phyloP scores from a whole-genome alignment of 345 rosid genomes.

The Rhodamnia argentea region DNA sequence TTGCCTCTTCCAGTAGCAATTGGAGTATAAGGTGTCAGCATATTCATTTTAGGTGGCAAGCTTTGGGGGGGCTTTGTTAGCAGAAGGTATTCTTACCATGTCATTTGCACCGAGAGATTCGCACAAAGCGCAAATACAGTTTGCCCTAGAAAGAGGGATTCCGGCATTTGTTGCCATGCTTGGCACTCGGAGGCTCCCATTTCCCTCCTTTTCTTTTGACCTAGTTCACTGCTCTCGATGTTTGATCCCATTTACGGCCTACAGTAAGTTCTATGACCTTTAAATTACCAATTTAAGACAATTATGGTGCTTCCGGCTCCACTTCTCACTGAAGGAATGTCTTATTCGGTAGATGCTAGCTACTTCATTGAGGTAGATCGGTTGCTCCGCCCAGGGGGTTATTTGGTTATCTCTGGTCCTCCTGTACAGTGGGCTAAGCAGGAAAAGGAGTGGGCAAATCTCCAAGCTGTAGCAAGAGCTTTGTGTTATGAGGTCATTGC shows the following conservation, averaged over 20 bases:
- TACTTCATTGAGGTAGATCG: conserved; percentile 92
- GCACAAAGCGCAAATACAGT: conserved; percentile 94
- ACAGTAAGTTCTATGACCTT: conserved; percentile 50
- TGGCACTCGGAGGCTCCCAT: conserved; percentile 96
- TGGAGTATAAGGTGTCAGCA: background rate
- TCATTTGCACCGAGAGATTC: conserved; percentile 99
- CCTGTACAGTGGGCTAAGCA: conserved; percentile 98
- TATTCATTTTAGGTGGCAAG: conserved; percentile 72
- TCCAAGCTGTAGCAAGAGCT: conserved; percentile 84
- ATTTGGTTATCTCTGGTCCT: conserved; percentile 93
- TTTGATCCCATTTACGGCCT: conserved; percentile 89
- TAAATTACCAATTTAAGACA: background rate
- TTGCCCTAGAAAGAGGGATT: conserved; percentile 92
- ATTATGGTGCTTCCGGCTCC: conserved; percentile 1
- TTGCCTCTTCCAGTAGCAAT: background rate
- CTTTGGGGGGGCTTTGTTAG: conserved; percentile 75
- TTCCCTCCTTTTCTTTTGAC: conserved; percentile 87
- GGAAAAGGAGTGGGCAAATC: conserved; percentile 98
- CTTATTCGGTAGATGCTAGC: conserved; percentile 66
- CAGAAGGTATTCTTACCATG: conserved; percentile 59
- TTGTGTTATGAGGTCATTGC: conserved; percentile 83
- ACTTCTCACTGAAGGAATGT: conserved; percentile 6
- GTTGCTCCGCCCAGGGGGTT: conserved; percentile 88
- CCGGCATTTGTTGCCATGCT: conserved; percentile 99
- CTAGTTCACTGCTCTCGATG: conserved; percentile 88